Evolutionary conservation across 805 yeast genomes (phyloP), one percentile per base, ranked within the genome.

Genomic region (Wickerhamiella hasegawae): DNA sequence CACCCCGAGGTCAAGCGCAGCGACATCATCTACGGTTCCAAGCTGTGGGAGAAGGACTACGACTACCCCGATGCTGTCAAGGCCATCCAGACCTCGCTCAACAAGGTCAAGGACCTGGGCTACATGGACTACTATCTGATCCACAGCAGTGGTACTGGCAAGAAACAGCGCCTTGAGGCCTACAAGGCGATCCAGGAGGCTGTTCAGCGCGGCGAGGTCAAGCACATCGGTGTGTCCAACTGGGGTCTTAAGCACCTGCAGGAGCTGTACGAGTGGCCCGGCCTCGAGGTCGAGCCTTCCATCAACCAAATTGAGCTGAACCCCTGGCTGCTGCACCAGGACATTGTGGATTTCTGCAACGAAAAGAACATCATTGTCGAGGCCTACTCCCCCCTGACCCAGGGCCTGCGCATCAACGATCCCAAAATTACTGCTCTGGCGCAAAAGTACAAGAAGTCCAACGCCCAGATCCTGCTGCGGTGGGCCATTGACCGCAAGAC

Each of bases 231-330:
- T 17, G 79, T 76, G 8, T 71, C 79, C 24, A 75, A 74, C 53
- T 74, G 63, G 47, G 78, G 78, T 14, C 50, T 58, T 17, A 60
- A 62, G 33, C 80, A 75, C 47, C 46, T 75, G 19, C 54, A 70
- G 45, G 78, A 74, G 51, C 52, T 76, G 17, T 47, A 66, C 26
- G 48, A 48, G 4, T 67, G 70, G 63, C 54, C 54, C 9, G 68
- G 59, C 3, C 55, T 72, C 28, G 56, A 54, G 35, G 49, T 67
- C 41, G 63, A 64, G 41, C 85, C 94, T 0, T 81, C 75, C 0
- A 76, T 79, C 28, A 76, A 82, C 53, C 93, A 83, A 53, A 69
- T 82, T 48, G 94, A 81, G 54, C 65, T 81, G 34, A 80, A 82
- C 40, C 94, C 90, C 16, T 80, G 90, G 85, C 62, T 76, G 47